Evolutionary conservation across 306 rosid species (phyloP).

Genomic region (Albizia julibrissin): DNA sequence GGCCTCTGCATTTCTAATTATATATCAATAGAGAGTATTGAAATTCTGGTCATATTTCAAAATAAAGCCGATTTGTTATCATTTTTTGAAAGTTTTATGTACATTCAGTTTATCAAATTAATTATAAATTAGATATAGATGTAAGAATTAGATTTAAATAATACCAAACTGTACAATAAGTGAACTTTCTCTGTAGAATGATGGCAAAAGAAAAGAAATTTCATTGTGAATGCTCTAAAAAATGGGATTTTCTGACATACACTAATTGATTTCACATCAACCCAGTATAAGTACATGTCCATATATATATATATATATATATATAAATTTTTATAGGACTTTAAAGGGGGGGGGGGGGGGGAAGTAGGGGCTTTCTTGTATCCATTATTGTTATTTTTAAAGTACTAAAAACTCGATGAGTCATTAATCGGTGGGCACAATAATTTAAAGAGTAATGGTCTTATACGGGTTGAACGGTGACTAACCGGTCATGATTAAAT

Average conservation of each 20-base stretch:
- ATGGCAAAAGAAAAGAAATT: not conserved
- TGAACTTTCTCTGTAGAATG: not conserved
- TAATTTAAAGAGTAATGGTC: too few relatives aligned
- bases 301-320: too few relatives aligned
- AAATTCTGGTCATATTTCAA: not conserved
- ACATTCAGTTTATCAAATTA: not conserved
- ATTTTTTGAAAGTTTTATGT: not conserved
- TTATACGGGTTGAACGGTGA: too few relatives aligned
- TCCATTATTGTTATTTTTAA: not conserved
- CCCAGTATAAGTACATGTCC: not conserved
- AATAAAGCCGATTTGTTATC: slow-evolving; percentile 7
- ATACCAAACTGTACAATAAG: not conserved
- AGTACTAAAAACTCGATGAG: too few relatives aligned
- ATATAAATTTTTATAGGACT: not conserved
- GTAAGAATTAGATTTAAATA: not conserved
- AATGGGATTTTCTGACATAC: not conserved
- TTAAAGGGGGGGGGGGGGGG: too few relatives aligned
- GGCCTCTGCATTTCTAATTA: too few relatives aligned
- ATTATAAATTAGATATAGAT: not conserved
- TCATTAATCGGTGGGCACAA: too few relatives aligned
- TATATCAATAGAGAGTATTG: not conserved
- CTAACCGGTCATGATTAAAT: too few relatives aligned
- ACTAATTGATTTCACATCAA: not conserved
- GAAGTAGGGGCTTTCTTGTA: not conserved
- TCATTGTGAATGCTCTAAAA: not conserved